A percentile compares a stretch with the other conserved stretches of the same genome.
Evolutionary conservation across 1,284 basidiomycete species (phyloP).

Genomic region (Fomitopsis schrenkii): DNA sequence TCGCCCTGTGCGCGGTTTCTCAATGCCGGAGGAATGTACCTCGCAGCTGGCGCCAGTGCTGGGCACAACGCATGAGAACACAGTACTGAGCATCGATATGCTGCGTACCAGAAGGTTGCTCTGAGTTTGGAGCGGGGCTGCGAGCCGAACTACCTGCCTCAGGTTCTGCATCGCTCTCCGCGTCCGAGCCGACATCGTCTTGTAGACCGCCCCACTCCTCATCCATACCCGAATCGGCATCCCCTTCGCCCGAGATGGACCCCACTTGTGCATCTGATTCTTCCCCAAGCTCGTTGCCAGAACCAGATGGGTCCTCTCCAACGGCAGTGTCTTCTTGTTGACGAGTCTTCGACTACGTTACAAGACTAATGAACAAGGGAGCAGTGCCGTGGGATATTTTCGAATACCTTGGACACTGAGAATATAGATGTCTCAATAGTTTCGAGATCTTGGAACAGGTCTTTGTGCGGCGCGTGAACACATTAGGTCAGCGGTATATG

Average conservation of each 20-base stretch:
- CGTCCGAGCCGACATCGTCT: background rate
- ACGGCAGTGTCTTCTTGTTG: background rate
- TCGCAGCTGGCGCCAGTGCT: slow-evolving; percentile 4
- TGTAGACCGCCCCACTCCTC: slow-evolving; percentile 7
- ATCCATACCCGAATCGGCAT: slow-evolving; percentile 5
- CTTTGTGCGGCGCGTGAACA: slow-evolving; percentile 7
- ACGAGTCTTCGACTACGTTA: background rate
- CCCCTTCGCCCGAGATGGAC: background rate
- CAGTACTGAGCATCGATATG: background rate
- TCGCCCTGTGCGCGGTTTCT: slow-evolving; percentile 36
- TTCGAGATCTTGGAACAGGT: slow-evolving; percentile 25
- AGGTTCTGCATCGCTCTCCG: background rate
- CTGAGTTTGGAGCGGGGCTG: background rate
- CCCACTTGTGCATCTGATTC: background rate
- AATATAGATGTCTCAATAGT: slow-evolving; percentile 10
- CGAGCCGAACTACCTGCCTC: background rate
- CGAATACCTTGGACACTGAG: background rate
- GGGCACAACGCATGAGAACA: background rate
- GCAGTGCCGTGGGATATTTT: background rate
- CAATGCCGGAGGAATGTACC: slow-evolving; percentile 66
- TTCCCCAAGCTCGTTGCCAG: slow-evolving; percentile 5
- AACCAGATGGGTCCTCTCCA: background rate
- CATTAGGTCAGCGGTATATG: background rate
- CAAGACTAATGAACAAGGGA: background rate
- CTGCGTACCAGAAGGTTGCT: background rate